Evolutionary conservation across 306 rosid genomes (phyloP), one percentile per base, ranked within the genome.

Genomic region (Glycyrrhiza uralensis): DNA sequence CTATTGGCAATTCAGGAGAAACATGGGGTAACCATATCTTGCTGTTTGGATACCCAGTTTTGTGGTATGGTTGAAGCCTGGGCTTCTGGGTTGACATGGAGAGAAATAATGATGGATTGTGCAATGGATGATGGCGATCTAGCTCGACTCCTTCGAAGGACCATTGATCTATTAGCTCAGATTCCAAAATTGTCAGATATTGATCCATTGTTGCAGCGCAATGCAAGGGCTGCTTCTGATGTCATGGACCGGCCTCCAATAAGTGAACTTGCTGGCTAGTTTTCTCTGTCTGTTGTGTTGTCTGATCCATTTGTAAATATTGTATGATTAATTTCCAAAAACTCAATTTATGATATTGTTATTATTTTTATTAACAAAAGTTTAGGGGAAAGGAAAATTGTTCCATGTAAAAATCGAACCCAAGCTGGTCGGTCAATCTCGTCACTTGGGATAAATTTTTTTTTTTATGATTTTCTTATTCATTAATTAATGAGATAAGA

Each of bases 51-150:
- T 77, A 85, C 79, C 74, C 98, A 94, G 55, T 94, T 94, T 85
- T 81, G 90, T 64, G 98, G 98, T 3, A 94, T 91, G 98, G 97
- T 91, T 63, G 98, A 94, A 70, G 98, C 98, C 7, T 94, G 98
- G 98, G 98, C 96, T 65, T 94, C 97, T 67, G 97, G 98, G 76
- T 76, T 91, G 74, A 91, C 95, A 9, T 94, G 98, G 98, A 87
- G 85, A 71, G 98, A 94, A 66, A 83, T 94, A 46, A 94, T 94
- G 98, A 91, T 89, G 98, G 98, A 94, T 15, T 91, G 98, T 73
- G 98, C 98, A 1, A 91, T 94, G 97, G 98, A 94, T 35, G 97
- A 94, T 54, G 98, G 98, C 4, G 98, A 94, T 79, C 82, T 94
- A 26, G 96, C 98, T 30, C 97, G 98, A 10, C 98, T 94, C 72